These are phyloP conservation scores for Phaeosphaeria sp. DNA, from an alignment of 2,329 filamentous ascomycete genomes.

Conservation along the genomic window DNA sequence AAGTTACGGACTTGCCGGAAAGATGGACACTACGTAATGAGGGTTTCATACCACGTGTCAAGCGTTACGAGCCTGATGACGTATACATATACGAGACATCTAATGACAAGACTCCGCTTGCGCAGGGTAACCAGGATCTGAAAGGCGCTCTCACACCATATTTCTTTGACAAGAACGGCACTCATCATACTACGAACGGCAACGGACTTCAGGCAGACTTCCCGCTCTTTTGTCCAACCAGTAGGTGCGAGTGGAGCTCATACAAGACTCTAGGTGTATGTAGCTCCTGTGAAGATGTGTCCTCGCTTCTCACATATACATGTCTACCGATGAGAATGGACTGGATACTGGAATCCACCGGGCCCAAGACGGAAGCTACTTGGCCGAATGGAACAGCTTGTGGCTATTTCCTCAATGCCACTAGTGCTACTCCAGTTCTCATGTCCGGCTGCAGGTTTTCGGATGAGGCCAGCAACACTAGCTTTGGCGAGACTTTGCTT, in stretches of 20 bases:
- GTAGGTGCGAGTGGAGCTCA: constrained; percentile 27
- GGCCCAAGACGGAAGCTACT: not conserved
- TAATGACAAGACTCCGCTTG: not conserved
- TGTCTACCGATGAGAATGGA: constrained; percentile 23
- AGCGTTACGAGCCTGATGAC: constrained; percentile 10
- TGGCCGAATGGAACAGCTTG: constrained; percentile 21
- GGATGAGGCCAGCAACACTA: not conserved
- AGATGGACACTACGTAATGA: constrained; percentile 13
- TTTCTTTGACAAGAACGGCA: constrained; percentile 27
- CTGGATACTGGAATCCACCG: constrained; percentile 18
- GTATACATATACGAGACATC: not conserved
- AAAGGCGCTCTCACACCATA: constrained; percentile 7
- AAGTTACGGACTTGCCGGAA: constrained; percentile 24
- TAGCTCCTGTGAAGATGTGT: constrained; percentile 27
- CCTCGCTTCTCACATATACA: constrained; percentile 18
- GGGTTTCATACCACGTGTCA: constrained; percentile 19
- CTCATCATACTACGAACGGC: constrained; percentile 14
- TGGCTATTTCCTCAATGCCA: constrained; percentile 34
- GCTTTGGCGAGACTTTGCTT: constrained; percentile 16
- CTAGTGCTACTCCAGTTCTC: constrained; percentile 15
- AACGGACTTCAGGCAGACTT: constrained; percentile 29
- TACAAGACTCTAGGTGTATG: constrained; percentile 34
- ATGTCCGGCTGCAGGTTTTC: constrained; percentile 24
- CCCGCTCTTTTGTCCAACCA: constrained; percentile 31
- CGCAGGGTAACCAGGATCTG: constrained; percentile 1